Evolutionary conservation across 2,329 filamentous ascomycete genomes (phyloP).

Genomic region (Stenocarpella maydis): DNA sequence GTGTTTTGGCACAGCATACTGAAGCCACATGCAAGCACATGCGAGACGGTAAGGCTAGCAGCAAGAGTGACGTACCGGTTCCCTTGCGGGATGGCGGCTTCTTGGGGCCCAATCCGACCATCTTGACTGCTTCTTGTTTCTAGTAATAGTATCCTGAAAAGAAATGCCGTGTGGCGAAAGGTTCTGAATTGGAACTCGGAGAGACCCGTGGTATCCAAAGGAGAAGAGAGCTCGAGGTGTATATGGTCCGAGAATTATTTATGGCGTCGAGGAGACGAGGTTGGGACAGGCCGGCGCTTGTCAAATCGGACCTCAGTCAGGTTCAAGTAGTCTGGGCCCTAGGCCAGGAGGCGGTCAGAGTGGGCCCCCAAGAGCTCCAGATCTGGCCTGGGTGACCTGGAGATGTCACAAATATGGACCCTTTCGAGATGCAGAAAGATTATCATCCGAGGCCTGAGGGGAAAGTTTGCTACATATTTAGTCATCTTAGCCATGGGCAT

Average conservation of each 20-base stretch:
- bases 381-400: constrained; percentile 16
- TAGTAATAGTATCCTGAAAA: background rate
- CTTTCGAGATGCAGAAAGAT: constrained; percentile 14
- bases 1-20: background rate
- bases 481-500: background rate
- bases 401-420: constrained; percentile 25
- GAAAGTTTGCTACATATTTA: background rate
- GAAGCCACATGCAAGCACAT: background rate
- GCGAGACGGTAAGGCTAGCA: constrained; percentile 3
- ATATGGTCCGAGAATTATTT: background rate
- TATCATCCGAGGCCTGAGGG: constrained; percentile 1
- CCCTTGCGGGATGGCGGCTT: constrained; percentile 67
- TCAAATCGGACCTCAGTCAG: constrained; percentile 11
- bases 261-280: constrained; percentile 14
- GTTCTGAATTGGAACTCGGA: background rate
- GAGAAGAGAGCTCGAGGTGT: background rate
- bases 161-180: background rate
- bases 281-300: constrained; percentile 1
- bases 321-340: constrained; percentile 24
- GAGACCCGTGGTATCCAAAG: constrained; percentile 3
- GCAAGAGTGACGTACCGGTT: constrained; percentile 43
- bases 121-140: constrained; percentile 45
- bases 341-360: constrained; percentile 28
- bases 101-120: constrained; percentile 72
- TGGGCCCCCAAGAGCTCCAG: constrained; percentile 14